phyloP scores from a whole-genome alignment of 768 basidiomycete species.

The Termitomyces sp. region DNA sequence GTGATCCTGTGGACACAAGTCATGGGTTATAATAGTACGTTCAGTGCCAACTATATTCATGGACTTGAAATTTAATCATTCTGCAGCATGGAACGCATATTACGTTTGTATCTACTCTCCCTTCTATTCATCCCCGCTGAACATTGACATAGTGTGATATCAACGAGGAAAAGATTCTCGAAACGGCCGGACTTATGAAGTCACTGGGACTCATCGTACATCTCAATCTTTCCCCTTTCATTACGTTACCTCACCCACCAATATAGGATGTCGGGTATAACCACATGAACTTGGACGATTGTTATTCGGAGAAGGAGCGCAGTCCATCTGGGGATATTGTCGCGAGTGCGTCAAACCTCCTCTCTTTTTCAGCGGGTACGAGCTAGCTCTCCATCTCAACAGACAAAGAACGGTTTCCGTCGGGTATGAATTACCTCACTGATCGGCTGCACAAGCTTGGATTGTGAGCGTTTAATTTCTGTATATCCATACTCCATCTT shows the following conservation, averaged over 20 bases:
- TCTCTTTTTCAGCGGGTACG: background rate
- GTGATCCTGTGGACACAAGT: constrained; percentile 25
- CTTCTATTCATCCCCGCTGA: background rate
- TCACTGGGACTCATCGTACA: constrained; percentile 46
- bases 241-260: too few species aligned
- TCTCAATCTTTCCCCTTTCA: background rate
- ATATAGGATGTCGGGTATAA: constrained; percentile 53
- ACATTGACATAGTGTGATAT: constrained; percentile 47
- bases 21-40: constrained; percentile 63
- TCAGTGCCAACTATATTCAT: background rate
- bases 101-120: constrained; percentile 33
- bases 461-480: constrained; percentile 32
- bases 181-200: constrained; percentile 41
- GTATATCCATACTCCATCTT: background rate
- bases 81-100: constrained; percentile 65
- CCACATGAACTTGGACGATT: constrained; percentile 62
- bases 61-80: background rate
- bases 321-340: constrained; percentile 47
- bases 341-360: constrained; percentile 32
- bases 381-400: background rate
- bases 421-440: constrained; percentile 54
- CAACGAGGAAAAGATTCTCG: constrained; percentile 46
- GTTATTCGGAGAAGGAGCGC: constrained; percentile 55
- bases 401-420: constrained; percentile 39
- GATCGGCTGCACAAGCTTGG: constrained; percentile 52